Evolutionary conservation across 2,329 filamentous ascomycete genomes (phyloP).

Genomic region (Aspergillus neotritici): DNA sequence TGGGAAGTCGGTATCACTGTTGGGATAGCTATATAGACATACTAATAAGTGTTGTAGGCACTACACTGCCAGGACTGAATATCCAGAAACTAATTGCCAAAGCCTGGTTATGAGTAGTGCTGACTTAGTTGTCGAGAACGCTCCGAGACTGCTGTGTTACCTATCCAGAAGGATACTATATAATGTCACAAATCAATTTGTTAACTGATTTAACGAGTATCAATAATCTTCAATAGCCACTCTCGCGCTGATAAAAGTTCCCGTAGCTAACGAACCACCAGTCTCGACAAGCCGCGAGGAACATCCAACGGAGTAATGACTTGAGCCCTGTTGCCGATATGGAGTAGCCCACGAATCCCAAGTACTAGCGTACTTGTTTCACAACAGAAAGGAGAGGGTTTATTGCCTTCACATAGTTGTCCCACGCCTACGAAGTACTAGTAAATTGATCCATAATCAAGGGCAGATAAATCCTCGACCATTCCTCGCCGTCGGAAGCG

Average conservation of each 20-base stretch:
- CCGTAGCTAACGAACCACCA: background rate
- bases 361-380: too few species aligned
- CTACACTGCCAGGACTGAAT: constrained; percentile 2
- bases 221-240: too few species aligned
- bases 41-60: background rate
- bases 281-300: background rate
- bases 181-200: background rate
- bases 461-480: constrained; percentile 26
- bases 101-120: background rate
- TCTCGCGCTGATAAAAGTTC: background rate
- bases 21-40: background rate
- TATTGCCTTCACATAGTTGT: constrained; percentile 24
- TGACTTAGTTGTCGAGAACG: background rate
- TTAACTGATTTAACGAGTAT: background rate
- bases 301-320: background rate
- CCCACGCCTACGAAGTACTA: constrained; percentile 25
- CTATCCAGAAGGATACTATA: background rate
- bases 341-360: too few species aligned
- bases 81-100: constrained; percentile 1
- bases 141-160: background rate
- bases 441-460: constrained; percentile 25
- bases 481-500: constrained; percentile 14
- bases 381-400: too few species aligned
- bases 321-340: too few species aligned
- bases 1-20: too few species aligned